Conservation (phyloP, 805 yeast genomes). For the Wickerhamomyces chaumierensis region DNA sequence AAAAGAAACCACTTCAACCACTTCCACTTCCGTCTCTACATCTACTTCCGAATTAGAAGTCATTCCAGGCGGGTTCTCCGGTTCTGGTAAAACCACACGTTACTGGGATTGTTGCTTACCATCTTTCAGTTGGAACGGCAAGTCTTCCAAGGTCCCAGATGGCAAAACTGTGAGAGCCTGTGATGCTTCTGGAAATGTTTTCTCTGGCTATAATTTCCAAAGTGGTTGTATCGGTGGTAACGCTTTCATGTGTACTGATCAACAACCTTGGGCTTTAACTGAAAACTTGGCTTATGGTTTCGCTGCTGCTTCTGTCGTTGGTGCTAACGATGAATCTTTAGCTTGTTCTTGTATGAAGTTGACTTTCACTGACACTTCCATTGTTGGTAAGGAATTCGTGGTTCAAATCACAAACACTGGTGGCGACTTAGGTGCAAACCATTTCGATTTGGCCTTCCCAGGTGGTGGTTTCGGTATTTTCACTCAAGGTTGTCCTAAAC, state of each 20-base stretch:
- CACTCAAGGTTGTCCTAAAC: slow-evolving; percentile 6
- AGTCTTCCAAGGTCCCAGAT: slow-evolving; percentile 3
- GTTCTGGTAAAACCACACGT: slow-evolving; percentile 7
- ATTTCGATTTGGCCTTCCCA: slow-evolving; percentile 9
- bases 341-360: slow-evolving; percentile 9
- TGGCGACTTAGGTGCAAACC: slow-evolving; percentile 5
- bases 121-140: slow-evolving; percentile 7
- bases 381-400: slow-evolving; percentile 4
- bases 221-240: slow-evolving; percentile 8
- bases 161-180: slow-evolving; percentile 5
- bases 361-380: slow-evolving; percentile 5
- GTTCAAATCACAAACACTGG: slow-evolving; percentile 10
- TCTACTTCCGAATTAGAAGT: neutral
- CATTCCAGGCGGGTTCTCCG: slow-evolving; percentile 6
- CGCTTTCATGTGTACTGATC: slow-evolving; percentile 9
- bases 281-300: slow-evolving; percentile 8
- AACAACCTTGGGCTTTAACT: slow-evolving; percentile 6
- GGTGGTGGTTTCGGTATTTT: slow-evolving; percentile 7
- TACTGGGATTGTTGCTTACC: slow-evolving; percentile 10
- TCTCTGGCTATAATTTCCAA: slow-evolving; percentile 4
- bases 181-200: slow-evolving; percentile 7
- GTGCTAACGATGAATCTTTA: slow-evolving; percentile 6
- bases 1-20: slow-evolving; percentile 3
- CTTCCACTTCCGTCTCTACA: neutral
- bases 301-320: slow-evolving; percentile 8